These are phyloP conservation scores for Claviceps digitariae DNA, from an alignment of 2,329 filamentous ascomycete genomes.

Conservation along the genomic window DNA sequence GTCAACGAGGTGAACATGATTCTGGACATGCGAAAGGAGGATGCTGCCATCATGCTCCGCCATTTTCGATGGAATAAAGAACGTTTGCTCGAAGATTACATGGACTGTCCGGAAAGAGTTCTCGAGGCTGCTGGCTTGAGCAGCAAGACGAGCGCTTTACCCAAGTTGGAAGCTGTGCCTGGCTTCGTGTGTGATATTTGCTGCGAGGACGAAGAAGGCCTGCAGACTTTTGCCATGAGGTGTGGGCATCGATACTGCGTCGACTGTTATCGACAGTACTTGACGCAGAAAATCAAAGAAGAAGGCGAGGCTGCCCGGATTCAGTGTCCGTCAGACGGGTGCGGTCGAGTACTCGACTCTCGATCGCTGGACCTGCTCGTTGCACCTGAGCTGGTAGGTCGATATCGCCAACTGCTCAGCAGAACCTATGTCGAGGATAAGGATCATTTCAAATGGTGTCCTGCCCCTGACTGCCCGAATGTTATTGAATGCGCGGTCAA, in stretches of 20 bases:
- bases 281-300: constrained; percentile 83
- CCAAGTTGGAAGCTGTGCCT: constrained; percentile 55
- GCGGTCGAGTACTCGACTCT: constrained; percentile 82
- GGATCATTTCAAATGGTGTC: constrained; percentile 93
- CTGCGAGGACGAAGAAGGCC: constrained; percentile 68
- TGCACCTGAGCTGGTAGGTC: constrained; percentile 36
- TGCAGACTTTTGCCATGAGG: constrained; percentile 84
- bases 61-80: constrained; percentile 96
- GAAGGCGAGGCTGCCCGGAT: constrained; percentile 94
- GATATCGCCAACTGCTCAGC: constrained; percentile 78
- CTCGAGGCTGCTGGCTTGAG: constrained; percentile 76
- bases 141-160: constrained; percentile 44
- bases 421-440: constrained; percentile 96
- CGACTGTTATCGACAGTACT: constrained; percentile 82
- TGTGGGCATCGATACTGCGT: constrained; percentile 91
- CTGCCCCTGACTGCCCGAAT: constrained; percentile 91
- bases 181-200: constrained; percentile 93
- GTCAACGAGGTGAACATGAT: constrained; percentile 86
- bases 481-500: constrained; percentile 82
- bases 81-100: constrained; percentile 84
- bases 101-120: constrained; percentile 72
- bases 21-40: constrained; percentile 76
- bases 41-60: constrained; percentile 78
- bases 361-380: constrained; percentile 72
- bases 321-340: constrained; percentile 79